A percentile compares a stretch with the other conserved stretches of the same genome.
These are phyloP conservation scores for Plenodomus biglobosus DNA, from an alignment of 2,329 filamentous ascomycete species.

Conservation along the genomic window DNA sequence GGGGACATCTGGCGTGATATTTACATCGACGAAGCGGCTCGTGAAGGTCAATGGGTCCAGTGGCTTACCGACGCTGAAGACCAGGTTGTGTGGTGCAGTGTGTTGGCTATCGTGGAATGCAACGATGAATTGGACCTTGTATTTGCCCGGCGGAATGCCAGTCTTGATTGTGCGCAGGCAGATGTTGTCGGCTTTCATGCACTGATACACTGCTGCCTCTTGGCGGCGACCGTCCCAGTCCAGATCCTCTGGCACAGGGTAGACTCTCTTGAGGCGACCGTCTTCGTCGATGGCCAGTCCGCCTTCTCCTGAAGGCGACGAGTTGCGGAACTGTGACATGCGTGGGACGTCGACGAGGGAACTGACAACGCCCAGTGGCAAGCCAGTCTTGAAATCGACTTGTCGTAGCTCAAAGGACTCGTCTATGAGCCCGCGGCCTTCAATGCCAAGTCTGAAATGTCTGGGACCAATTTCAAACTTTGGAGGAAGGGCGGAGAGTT, in stretches of 20 bases:
- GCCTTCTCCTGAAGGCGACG: conserved; percentile 35
- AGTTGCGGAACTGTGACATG: conserved; percentile 25
- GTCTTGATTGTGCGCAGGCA: conserved; percentile 42
- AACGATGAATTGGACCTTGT: conserved; percentile 42
- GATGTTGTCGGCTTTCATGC: conserved; percentile 33
- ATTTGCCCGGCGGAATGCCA: conserved; percentile 42
- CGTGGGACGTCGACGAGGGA: conserved; percentile 25
- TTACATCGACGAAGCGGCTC: conserved; percentile 41
- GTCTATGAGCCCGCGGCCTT: conserved; percentile 33
- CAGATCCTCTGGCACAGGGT: conserved; percentile 41
- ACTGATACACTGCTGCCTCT: conserved; percentile 42
- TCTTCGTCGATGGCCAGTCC: conserved; percentile 32
- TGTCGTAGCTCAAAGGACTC: conserved; percentile 36
- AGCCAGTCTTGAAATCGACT: conserved; percentile 44
- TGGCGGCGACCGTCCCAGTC: conserved; percentile 40
- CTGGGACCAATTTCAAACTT: conserved; percentile 39
- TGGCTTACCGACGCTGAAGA: conserved; percentile 44
- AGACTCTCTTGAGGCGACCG: conserved; percentile 33
- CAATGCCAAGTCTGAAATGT: conserved; percentile 38
- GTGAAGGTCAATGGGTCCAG: conserved; percentile 37
- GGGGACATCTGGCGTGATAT: conserved; percentile 44
- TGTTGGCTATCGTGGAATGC: conserved; percentile 29
- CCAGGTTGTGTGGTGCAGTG: conserved; percentile 30
- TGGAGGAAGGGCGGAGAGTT: conserved; percentile 41
- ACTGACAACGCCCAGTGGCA: conserved; percentile 28